Evolutionary conservation across 2,329 filamentous ascomycete genomes (phyloP).

Genomic region (Fusarium equiseti): DNA sequence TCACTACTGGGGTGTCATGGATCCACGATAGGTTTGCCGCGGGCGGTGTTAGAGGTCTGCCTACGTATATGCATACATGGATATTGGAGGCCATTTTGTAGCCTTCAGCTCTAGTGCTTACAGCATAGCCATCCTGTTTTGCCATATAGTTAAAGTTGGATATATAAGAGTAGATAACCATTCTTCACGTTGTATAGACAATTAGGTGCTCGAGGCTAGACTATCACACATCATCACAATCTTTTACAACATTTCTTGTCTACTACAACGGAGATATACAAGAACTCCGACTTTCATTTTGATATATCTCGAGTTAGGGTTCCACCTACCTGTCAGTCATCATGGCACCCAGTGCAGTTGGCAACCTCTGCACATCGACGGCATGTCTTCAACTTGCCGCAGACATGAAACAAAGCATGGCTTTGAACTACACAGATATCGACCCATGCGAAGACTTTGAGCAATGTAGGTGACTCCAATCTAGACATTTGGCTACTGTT

Average conservation of each 20-base stretch:
- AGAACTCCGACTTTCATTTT: background rate
- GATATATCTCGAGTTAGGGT: background rate
- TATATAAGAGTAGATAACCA: background rate
- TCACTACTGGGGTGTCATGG: background rate
- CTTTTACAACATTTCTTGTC: background rate
- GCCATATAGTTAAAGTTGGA: background rate
- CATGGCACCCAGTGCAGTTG: background rate
- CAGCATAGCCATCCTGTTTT: background rate
- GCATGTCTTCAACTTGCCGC: conserved; percentile 7
- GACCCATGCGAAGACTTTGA: conserved; percentile 79
- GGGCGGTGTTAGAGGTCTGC: background rate
- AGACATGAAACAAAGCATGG: conserved; percentile 31
- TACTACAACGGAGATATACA: background rate
- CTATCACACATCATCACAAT: background rate
- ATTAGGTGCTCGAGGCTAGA: background rate
- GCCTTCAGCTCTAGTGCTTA: background rate
- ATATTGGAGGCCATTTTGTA: background rate
- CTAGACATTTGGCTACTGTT: background rate
- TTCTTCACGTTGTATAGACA: background rate
- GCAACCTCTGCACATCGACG: background rate
- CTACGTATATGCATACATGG: background rate
- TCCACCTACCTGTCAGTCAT: background rate
- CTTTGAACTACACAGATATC: conserved; percentile 66
- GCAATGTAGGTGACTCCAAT: conserved; percentile 55
- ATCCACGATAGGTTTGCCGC: background rate